Base-by-base conservation (phyloP, 1,284 basidiomycete genomes). In the Vanrija humicola region DNA sequence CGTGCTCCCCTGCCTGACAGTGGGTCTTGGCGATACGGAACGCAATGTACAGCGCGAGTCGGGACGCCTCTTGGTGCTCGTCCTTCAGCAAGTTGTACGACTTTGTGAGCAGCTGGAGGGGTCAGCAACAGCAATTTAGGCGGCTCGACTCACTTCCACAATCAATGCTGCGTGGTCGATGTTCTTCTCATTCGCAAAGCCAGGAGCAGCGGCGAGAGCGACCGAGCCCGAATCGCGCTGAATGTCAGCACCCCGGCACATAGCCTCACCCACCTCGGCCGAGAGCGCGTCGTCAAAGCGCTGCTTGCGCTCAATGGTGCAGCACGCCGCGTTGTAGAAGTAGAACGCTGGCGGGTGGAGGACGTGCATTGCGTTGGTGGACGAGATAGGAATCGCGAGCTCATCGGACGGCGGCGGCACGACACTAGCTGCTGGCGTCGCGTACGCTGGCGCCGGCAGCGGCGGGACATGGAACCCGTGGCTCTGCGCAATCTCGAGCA, bases 301-400 rank as follows among this genome's bases (percentile, higher is more conserved):
- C 59, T 83, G 80, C 48, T 85, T 78, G 29, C 93, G 79, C 61
- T 84, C 80, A 62, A 92, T 86, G 0, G 90, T 89, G 67, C 89
- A 92, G 46, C 82, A 81, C 0, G 89, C 93, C 0, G 90, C 89
- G 74, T 87, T 84, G 69, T 90, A 90, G 71, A 90, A 95, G 68
- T 94, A 95, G 73, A 86, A 90, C 0, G 90, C 92, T 0, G 92
- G 87, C 68, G 93, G 89, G 64, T 93, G 89, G 38, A 96, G 74
- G 0, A 87, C 83, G 62, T 77, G 72, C 6, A 75, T 49, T 0
- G 79, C 77, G 49, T 78, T 77, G 23, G 42, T 52, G 16, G 63
- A 52, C 5, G 69, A 74, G n/a, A 66, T 64, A 1, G 67, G 71
- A 1, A 67, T 69, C 5, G 79, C 74, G 55, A 61, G 66, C 64